A percentile compares a stretch with the other conserved stretches of the same genome.
These are phyloP conservation scores for Plasmodium yoelii DNA, from an alignment of 169 alveolate genomes.

Conservation along the genomic window DNA sequence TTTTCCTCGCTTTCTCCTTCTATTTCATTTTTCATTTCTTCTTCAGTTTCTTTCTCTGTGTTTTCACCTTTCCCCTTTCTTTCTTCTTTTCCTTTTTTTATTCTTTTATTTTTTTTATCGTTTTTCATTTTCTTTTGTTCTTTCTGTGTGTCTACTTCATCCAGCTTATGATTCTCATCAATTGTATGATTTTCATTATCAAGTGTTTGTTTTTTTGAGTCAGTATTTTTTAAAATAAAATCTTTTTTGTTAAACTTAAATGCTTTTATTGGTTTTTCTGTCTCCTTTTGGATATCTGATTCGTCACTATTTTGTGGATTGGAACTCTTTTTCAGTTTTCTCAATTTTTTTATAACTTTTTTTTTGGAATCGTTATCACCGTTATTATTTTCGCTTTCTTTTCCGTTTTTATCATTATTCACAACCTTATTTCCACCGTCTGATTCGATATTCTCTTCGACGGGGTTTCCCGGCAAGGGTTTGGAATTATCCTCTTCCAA, in stretches of 20 bases:
- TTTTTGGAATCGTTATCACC: neutral
- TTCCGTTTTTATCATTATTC: neutral
- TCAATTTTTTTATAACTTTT: slow-evolving; percentile 4
- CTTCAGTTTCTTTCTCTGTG: neutral
- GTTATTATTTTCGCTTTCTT: neutral
- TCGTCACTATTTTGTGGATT: slow-evolving; percentile 6
- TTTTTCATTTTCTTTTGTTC: neutral
- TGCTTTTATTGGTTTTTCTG: neutral
- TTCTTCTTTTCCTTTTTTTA: slow-evolving; percentile 3
- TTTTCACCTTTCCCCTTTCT: neutral
- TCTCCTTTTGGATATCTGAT: neutral
- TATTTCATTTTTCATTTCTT: slow-evolving; percentile 6
- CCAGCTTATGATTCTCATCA: neutral
- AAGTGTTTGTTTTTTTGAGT: neutral
- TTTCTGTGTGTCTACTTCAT: neutral
- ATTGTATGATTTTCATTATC: neutral
- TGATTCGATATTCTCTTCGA: neutral
- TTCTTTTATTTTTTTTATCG: slow-evolving; percentile 1
- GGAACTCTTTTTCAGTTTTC: slow-evolving; percentile 4
- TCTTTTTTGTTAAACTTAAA: slow-evolving; percentile 20
- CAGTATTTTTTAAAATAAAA: neutral
- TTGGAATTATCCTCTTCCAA: neutral
- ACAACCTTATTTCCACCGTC: neutral
- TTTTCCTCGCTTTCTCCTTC: slow-evolving; percentile 9
- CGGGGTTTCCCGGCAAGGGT: neutral